Conservation (phyloP, 148 eudicot species). For the Chenopodium berlandieri region DNA sequence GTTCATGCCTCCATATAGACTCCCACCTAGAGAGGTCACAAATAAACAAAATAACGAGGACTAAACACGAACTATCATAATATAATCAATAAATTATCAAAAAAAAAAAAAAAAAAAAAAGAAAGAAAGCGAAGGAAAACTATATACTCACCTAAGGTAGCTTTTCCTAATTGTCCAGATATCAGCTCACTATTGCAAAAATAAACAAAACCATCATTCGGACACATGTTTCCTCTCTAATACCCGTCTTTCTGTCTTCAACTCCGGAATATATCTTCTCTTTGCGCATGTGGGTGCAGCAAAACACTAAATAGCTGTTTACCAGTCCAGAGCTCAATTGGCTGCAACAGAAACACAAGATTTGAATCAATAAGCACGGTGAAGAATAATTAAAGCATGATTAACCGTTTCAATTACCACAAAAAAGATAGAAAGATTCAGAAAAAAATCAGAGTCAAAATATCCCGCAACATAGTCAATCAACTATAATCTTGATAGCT, state of each 20-base stretch:
- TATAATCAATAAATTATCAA: background rate
- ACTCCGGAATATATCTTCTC: slow-evolving; percentile 55
- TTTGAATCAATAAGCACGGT: background rate
- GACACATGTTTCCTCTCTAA: slow-evolving; percentile 61
- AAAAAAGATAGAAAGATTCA: background rate
- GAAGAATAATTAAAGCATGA: background rate
- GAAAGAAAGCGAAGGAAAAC: background rate
- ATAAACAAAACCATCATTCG: slow-evolving; percentile 77
- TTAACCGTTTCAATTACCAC: background rate
- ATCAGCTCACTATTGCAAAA: slow-evolving; percentile 85
- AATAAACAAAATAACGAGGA: background rate
- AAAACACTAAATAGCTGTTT: slow-evolving; percentile 79
- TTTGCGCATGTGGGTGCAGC: slow-evolving; percentile 62
- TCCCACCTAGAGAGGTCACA: background rate
- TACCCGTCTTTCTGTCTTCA: slow-evolving; percentile 24
- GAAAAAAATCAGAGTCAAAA: background rate
- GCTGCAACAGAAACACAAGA: slow-evolving; percentile 47
- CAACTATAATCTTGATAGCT: background rate
- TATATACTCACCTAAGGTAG: slow-evolving; percentile 69
- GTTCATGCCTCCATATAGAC: background rate
- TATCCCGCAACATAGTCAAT: background rate
- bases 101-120: background rate
- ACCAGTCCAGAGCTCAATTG: slow-evolving; percentile 97
- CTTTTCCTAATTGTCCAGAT: slow-evolving; percentile 90
- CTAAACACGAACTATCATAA: background rate